Evolutionary conservation across 1,284 basidiomycete species (phyloP).

Genomic region (Exsudoporus floridanus): DNA sequence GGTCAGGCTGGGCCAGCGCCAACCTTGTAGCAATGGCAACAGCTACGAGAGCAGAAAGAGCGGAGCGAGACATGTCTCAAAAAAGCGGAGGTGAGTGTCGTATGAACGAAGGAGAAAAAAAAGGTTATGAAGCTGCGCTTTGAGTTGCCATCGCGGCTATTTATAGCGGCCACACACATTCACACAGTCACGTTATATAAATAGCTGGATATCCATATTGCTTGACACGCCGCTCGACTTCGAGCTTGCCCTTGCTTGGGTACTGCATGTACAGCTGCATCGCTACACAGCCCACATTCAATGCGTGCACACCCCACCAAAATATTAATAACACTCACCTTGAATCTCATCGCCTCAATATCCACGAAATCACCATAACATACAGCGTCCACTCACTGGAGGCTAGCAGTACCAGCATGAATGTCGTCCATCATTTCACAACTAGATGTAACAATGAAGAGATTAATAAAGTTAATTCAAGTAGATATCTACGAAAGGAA

Average conservation of each 20-base stretch:
- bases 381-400: not conserved
- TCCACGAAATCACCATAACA: slow-evolving; percentile 1
- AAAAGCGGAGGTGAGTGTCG: not conserved
- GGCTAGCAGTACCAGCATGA: not conserved
- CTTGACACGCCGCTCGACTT: too few relatives aligned
- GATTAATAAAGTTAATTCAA: not conserved
- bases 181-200: not conserved
- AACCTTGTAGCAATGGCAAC: slow-evolving; percentile 37
- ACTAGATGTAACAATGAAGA: slow-evolving; percentile 6
- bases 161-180: slow-evolving; percentile 13
- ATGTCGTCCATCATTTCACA: not conserved
- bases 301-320: too few relatives aligned
- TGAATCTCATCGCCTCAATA: too few relatives aligned
- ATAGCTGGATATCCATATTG: too few relatives aligned
- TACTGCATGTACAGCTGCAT: too few relatives aligned
- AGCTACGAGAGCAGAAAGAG: slow-evolving; percentile 41
- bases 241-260: too few relatives aligned
- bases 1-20: slow-evolving; percentile 37
- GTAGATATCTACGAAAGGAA: slow-evolving; percentile 44
- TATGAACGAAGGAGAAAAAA: not conserved
- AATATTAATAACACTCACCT: too few relatives aligned
- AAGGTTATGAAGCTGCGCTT: too few relatives aligned
- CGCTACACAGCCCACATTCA: too few relatives aligned
- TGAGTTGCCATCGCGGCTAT: not conserved
- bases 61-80: slow-evolving; percentile 47